phyloP scores from a whole-genome alignment of 305 asterid species.

The Fraxinus albicans region DNA sequence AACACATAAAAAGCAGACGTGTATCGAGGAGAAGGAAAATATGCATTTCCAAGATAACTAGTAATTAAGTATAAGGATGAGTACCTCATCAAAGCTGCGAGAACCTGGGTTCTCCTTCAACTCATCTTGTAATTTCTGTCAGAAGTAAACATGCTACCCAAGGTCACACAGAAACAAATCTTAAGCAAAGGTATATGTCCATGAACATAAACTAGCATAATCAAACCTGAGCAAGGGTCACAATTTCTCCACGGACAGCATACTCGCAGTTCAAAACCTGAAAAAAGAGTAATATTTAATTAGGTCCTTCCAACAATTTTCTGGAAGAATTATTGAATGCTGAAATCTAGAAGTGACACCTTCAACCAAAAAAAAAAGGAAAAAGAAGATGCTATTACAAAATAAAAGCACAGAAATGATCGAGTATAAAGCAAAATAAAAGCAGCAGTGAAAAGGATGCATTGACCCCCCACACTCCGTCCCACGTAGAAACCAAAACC shows the following conservation, averaged over 20 bases:
- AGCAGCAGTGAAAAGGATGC: neutral
- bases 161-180: slow-evolving; percentile 1
- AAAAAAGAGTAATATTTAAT: neutral
- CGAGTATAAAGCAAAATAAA: neutral
- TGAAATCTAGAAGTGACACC: neutral
- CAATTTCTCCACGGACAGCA: slow-evolving; percentile 60
- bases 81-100: slow-evolving; percentile 53
- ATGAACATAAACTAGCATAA: neutral
- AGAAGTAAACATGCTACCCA: slow-evolving; percentile 8
- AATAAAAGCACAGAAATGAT: neutral
- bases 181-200: neutral
- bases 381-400: neutral
- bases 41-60: neutral
- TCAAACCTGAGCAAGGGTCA: slow-evolving; percentile 48
- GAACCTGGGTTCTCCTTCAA: slow-evolving; percentile 40
- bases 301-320: neutral
- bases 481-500: neutral
- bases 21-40: neutral
- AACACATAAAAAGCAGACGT: neutral
- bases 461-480: neutral
- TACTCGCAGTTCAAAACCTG: slow-evolving; percentile 52
- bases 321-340: neutral
- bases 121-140: slow-evolving; percentile 48
- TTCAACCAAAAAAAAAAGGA: neutral
- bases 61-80: neutral